These are phyloP conservation scores for Bodo saltans DNA, from an alignment of 78 protist species.

Conservation along the genomic window DNA sequence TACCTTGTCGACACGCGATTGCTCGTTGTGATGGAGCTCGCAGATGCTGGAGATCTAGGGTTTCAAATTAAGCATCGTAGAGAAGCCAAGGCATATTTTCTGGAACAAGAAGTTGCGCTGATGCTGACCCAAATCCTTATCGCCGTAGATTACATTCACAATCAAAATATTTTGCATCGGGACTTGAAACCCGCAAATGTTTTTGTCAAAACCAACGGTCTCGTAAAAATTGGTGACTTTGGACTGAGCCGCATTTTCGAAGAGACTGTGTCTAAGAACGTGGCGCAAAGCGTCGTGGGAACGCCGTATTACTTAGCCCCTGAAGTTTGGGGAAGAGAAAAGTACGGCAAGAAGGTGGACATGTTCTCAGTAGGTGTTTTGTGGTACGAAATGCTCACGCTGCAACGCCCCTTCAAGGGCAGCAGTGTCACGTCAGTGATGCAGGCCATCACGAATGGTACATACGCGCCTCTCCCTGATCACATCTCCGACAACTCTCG, in stretches of 20 bases:
- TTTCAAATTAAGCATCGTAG: not conserved
- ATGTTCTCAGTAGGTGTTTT: slow-evolving; percentile 78
- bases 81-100: not conserved
- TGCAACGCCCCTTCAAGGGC: not conserved
- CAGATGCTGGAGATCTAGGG: slow-evolving; percentile 30
- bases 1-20: slow-evolving; percentile 17
- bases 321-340: slow-evolving; percentile 54
- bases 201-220: not conserved
- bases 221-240: slow-evolving; percentile 59
- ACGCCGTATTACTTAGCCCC: slow-evolving; percentile 79
- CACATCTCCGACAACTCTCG: not conserved
- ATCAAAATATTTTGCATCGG: slow-evolving; percentile 3
- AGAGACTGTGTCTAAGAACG: slow-evolving; percentile 39
- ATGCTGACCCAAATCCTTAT: not conserved
- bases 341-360: slow-evolving; percentile 75
- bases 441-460: not conserved
- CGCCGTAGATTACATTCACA: slow-evolving; percentile 28
- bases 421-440: not conserved
- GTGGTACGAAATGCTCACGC: slow-evolving; percentile 45
- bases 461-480: not conserved
- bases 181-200: slow-evolving; percentile 36
- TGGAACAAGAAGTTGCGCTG: slow-evolving; percentile 19
- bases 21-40: slow-evolving; percentile 35
- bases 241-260: slow-evolving; percentile 66
- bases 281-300: slow-evolving; percentile 47